Base-by-base conservation (phyloP, 352 stramenopile species). In the Pythium oligandrum region DNA sequence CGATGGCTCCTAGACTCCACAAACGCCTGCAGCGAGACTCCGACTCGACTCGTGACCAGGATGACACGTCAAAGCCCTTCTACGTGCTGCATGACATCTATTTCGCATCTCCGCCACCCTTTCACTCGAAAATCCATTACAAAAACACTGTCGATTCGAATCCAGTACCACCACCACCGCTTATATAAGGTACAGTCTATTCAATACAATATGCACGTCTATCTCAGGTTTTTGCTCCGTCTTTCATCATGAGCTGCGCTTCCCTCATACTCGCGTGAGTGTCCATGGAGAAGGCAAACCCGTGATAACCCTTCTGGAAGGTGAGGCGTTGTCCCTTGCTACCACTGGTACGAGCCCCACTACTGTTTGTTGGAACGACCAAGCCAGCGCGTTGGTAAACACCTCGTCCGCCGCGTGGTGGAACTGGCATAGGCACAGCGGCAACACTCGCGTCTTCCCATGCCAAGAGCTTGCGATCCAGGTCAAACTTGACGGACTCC, bases 271-370 rank as follows among this genome's bases (percentile, higher is more conserved):
- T 71, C 2, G 78, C 75, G 26, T 85, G 68, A 5, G 66, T 49
- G 44, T 90, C 81, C 49, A 69, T 75, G 8, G 78, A 89, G 61
- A 90, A 92, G 8, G 81, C 81, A 64, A 88, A 92, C 1, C 78
- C 81, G 45, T 85, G 70, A 56, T 90, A 83, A 31, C 51, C 60
- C 39, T 65, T 70, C 30, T 70, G 68, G 40, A 71, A 44, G 31
- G 49, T 76, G 49, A 65, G 57, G 4, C 59, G 45, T 11, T 75
- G 61, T 44, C 60, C 51, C 9, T 60, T 48, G 10, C 36, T 59
- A 5, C 33, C 34, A 42, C 48, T 51, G 7, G 44, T 4, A 30
- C 55, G 6, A 32, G 36, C n/a, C 4, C 5, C 34, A 35, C 12
- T 55, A 4, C 30, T 38, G 49, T 66, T 69, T 8, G 68, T 72